phyloP scores from a whole-genome alignment of 352 stramenopile species.

The Hyaloperonospora brassicae region DNA sequence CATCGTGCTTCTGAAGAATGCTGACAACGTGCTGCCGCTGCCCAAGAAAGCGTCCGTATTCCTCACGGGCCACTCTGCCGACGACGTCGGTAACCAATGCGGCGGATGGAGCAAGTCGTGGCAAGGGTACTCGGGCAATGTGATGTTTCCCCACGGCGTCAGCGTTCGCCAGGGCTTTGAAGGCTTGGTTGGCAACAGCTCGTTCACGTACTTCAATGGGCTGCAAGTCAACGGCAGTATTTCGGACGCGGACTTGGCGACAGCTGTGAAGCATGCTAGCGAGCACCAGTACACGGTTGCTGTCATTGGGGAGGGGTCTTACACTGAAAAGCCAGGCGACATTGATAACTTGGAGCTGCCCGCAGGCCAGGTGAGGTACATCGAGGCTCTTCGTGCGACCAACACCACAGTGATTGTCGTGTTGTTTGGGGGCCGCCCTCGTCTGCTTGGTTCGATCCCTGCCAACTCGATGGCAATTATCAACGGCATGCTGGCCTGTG shows the following conservation, averaged over 20 bases:
- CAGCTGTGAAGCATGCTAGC: conserved; percentile 33
- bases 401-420: conserved; percentile 69
- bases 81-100: conserved; percentile 58
- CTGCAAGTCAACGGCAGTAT: conserved; percentile 38
- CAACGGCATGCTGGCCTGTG: conserved; percentile 59
- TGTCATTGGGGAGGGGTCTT: conserved; percentile 59
- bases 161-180: conserved; percentile 31
- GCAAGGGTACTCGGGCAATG: conserved; percentile 59
- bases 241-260: conserved; percentile 28
- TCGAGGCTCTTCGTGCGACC: conserved; percentile 44
- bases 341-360: conserved; percentile 60
- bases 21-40: conserved; percentile 39
- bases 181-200: conserved; percentile 18
- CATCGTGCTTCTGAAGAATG: conserved; percentile 77
- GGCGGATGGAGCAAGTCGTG: conserved; percentile 74
- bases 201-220: conserved; percentile 44
- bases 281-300: conserved; percentile 53
- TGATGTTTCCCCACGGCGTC: conserved; percentile 38
- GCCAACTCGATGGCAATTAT: conserved; percentile 58
- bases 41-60: conserved; percentile 32
- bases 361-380: conserved; percentile 53
- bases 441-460: conserved; percentile 50
- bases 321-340: conserved; percentile 79
- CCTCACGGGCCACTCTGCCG: conserved; percentile 46
- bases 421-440: conserved; percentile 62